Conservation (phyloP, 768 basidiomycete genomes). For the Leucocoprinus birnbaumii region DNA sequence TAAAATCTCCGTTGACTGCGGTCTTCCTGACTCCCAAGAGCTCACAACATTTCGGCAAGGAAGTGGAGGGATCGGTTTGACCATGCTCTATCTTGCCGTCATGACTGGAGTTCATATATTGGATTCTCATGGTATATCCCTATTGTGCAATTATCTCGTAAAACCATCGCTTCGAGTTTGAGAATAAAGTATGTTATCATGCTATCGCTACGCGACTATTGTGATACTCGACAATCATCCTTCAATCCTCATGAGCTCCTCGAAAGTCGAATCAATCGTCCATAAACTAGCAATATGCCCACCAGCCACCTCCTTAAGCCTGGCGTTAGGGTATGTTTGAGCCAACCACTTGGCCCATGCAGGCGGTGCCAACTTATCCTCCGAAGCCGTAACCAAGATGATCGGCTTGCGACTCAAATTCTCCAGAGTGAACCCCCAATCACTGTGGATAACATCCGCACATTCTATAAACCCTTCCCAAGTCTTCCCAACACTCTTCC, state of each 20-base stretch:
- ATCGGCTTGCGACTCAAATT: conserved; percentile 45
- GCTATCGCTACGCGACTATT: too few species aligned
- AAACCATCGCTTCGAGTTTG: too few species aligned
- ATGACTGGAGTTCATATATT: too few species aligned
- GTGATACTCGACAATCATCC: too few species aligned
- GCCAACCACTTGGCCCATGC: conserved; percentile 49
- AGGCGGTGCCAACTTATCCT: conserved; percentile 38
- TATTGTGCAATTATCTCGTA: too few species aligned
- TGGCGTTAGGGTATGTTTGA: conserved; percentile 41
- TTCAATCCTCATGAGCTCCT: conserved; percentile 19
- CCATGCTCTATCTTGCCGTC: too few species aligned
- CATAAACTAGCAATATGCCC: conserved; percentile 48
- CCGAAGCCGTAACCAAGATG: conserved; percentile 37
- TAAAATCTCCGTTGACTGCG: too few species aligned
- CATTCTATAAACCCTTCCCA: conserved; percentile 52
- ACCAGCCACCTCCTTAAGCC: conserved; percentile 38
- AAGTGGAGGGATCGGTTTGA: too few species aligned
- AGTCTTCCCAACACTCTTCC: conserved; percentile 43
- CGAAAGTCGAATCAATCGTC: conserved; percentile 45
- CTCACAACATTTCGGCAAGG: too few species aligned
- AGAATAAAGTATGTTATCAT: too few species aligned
- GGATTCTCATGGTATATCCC: too few species aligned
- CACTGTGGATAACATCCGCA: conserved; percentile 39
- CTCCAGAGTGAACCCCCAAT: conserved; percentile 47
- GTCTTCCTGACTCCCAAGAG: too few species aligned